phyloP scores from a whole-genome alignment of 495 filamentous ascomycete species.

The Alectoria sarmentosa region DNA sequence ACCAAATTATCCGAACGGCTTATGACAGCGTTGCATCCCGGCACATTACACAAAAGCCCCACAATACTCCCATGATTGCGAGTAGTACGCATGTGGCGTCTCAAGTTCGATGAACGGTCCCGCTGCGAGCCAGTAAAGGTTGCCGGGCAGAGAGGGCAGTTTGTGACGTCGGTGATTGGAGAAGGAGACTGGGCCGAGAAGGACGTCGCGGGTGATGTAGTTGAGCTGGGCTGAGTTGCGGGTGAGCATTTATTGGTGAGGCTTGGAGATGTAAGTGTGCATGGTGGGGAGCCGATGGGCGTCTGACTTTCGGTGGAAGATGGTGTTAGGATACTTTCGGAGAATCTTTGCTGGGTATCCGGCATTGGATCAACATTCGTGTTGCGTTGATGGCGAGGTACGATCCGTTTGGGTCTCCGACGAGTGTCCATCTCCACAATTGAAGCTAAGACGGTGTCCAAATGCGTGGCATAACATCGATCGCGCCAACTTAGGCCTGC shows the following conservation, averaged over 20 bases:
- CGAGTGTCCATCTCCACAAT: constrained; percentile 11
- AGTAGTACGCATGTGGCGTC: constrained; percentile 6
- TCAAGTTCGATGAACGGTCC: constrained; percentile 10
- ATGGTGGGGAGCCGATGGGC: background rate
- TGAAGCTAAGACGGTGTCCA: constrained; percentile 9
- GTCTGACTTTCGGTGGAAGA: background rate
- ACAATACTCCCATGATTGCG: background rate
- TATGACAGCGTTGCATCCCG: background rate
- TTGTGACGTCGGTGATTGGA: background rate
- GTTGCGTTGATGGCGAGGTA: background rate
- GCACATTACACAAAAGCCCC: background rate
- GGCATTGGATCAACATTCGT: background rate
- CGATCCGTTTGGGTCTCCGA: background rate
- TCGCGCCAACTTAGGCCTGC: constrained; percentile 11
- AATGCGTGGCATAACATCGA: constrained; percentile 8
- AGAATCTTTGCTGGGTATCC: background rate
- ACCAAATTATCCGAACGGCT: constrained; percentile 15
- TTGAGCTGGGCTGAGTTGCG: background rate
- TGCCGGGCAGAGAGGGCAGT: constrained; percentile 3
- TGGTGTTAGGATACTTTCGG: background rate
- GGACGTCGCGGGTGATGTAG: constrained; percentile 1
- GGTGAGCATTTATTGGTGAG: background rate
- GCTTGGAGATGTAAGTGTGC: background rate
- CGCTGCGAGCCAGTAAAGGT: constrained; percentile 8
- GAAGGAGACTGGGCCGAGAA: constrained; percentile 3